phyloP scores from a whole-genome alignment of 345 rosid genomes.

The Brassica rapa region DNA sequence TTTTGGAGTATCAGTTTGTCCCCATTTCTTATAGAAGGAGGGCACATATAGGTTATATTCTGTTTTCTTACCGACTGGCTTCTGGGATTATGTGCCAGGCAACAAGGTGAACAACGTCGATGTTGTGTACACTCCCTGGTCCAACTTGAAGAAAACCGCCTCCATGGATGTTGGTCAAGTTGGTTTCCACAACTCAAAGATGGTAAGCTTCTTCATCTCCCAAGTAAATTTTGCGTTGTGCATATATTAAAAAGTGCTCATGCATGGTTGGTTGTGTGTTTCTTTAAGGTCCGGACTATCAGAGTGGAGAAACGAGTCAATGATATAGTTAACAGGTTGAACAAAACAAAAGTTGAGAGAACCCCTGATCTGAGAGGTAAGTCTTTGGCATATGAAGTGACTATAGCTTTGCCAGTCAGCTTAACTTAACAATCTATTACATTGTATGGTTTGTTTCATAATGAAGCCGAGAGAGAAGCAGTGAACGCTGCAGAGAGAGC shows the following conservation, averaged over 20 bases:
- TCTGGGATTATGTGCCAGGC: conserved; percentile 57
- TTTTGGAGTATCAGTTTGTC: conserved; percentile 35
- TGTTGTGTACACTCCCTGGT: conserved; percentile 97
- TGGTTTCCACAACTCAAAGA: conserved; percentile 85
- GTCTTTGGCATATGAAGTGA: neutral
- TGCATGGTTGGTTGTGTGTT: neutral
- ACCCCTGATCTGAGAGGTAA: conserved; percentile 94
- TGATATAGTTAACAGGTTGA: conserved; percentile 90
- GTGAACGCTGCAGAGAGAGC: conserved; percentile 91
- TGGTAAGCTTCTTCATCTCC: conserved; percentile 50
- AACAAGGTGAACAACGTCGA: conserved; percentile 93
- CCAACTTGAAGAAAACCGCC: conserved; percentile 91
- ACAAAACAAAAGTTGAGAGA: conserved; percentile 90
- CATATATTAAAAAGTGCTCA: neutral
- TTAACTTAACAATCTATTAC: neutral
- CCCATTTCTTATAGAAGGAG: conserved; percentile 39
- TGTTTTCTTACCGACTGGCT: conserved; percentile 38
- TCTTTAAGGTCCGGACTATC: conserved; percentile 74
- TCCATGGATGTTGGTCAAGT: conserved; percentile 99
- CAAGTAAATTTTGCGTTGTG: conserved; percentile 10
- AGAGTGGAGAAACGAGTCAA: conserved; percentile 92
- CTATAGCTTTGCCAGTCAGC: neutral
- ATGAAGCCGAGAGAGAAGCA: conserved; percentile 90
- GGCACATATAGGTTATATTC: conserved; percentile 36
- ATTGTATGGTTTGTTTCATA: conserved; percentile 1